phyloP scores from a whole-genome alignment of 805 yeast species.

The Nakazawaea populi region DNA sequence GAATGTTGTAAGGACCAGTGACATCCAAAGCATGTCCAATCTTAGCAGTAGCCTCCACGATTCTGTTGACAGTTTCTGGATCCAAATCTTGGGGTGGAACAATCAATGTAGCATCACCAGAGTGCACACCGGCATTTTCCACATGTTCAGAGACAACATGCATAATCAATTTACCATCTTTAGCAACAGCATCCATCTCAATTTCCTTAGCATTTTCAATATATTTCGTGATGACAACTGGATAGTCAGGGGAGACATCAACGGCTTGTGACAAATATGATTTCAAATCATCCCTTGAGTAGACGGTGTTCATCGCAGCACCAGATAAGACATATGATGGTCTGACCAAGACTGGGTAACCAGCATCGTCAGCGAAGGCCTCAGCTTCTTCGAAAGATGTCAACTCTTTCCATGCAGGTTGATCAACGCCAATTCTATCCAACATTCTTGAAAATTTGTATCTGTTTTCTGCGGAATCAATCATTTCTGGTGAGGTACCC shows the following conservation, averaged over 20 bases:
- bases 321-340: conserved; percentile 97
- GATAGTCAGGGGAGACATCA: conserved; percentile 95
- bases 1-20: conserved; percentile 97
- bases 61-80: conserved; percentile 84
- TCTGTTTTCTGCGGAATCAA: conserved; percentile 96
- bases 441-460: conserved; percentile 97
- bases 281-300: conserved; percentile 82
- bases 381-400: conserved; percentile 92
- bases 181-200: conserved; percentile 98
- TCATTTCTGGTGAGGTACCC: conserved; percentile 98
- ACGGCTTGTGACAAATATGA: conserved; percentile 90
- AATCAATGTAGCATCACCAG: background rate
- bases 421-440: conserved; percentile 95
- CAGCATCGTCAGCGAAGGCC: conserved; percentile 81
- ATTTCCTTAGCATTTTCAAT: conserved; percentile 96
- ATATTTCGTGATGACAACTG: conserved; percentile 95
- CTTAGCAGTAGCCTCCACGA: conserved; percentile 93
- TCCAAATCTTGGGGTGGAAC: conserved; percentile 84
- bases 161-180: conserved; percentile 89
- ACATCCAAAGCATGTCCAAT: conserved; percentile 92
- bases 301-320: conserved; percentile 98
- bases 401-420: conserved; percentile 98
- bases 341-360: conserved; percentile 94
- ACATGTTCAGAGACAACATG: conserved; percentile 98
- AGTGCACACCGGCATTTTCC: conserved; percentile 39